Percentiles rank a stretch among this genome's conserved stretches.
phyloP scores from a whole-genome alignment of 345 rosid genomes.

The Adansonia digitata region DNA sequence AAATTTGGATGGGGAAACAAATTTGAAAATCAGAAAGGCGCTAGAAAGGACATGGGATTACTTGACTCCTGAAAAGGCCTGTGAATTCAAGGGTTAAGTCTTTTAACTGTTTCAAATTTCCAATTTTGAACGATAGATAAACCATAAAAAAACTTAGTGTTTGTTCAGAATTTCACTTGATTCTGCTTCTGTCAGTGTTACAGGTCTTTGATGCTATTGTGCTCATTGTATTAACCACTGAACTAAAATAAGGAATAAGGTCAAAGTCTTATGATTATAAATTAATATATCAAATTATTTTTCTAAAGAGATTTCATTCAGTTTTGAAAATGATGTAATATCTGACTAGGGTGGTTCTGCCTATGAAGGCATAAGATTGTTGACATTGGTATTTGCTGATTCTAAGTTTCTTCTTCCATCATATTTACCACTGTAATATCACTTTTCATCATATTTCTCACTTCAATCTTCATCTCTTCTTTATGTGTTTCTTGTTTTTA shows the following conservation, averaged over 20 bases:
- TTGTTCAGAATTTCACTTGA: neutral
- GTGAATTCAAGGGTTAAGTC: constrained; percentile 74
- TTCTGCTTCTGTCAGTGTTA: neutral
- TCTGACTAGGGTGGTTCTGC: neutral
- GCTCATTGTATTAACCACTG: neutral
- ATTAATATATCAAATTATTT: neutral
- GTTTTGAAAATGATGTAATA: neutral
- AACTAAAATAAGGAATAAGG: neutral
- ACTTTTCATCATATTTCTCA: neutral
- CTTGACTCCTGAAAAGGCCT: constrained; percentile 77
- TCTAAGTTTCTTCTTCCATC: neutral
- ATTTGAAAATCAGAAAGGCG: constrained; percentile 96
- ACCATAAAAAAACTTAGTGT: neutral
- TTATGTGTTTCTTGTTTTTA: neutral
- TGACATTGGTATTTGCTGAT: neutral
- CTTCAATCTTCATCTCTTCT: neutral
- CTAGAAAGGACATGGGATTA: constrained; percentile 98
- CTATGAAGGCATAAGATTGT: neutral
- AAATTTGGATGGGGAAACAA: constrained; percentile 98
- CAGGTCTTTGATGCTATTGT: neutral
- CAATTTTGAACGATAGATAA: neutral
- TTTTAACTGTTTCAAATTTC: constrained; percentile 5
- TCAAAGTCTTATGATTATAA: neutral
- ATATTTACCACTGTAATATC: neutral
- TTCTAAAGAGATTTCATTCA: neutral